These are phyloP conservation scores for Beta corolliflora DNA, from an alignment of 179 eudicot species.

Conservation along the genomic window DNA sequence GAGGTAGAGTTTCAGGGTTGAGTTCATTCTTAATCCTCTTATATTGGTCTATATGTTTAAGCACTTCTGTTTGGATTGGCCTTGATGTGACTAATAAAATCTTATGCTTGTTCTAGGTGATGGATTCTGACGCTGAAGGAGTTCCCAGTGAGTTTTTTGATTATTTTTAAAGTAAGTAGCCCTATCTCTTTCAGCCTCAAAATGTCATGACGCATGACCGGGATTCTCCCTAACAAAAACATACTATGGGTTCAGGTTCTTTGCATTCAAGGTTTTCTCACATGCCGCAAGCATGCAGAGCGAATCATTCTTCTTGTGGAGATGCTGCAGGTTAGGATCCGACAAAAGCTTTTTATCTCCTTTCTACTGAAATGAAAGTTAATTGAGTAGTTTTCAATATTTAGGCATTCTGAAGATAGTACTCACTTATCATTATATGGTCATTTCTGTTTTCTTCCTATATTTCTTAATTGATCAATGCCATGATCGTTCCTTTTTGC, in stretches of 20 bases:
- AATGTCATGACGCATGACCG: constrained; percentile 4
- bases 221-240: constrained; percentile 6
- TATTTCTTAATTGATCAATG: background rate
- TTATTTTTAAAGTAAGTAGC: constrained; percentile 73
- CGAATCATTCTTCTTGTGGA: constrained; percentile 98
- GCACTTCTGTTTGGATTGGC: background rate
- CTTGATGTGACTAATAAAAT: constrained; percentile 11
- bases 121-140: constrained; percentile 99
- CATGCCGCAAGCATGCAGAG: constrained; percentile 98
- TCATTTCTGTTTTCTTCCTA: background rate
- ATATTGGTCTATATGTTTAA: background rate
- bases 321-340: constrained; percentile 81
- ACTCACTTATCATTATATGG: background rate
- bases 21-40: background rate
- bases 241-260: constrained; percentile 66
- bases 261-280: constrained; percentile 97
- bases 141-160: constrained; percentile 96
- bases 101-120: constrained; percentile 60
- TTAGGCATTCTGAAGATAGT: no score
- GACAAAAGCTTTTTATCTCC: background rate
- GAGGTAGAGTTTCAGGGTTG: constrained; percentile 55
- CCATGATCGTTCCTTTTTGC: background rate
- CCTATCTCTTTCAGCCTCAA: constrained; percentile 9
- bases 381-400: background rate
- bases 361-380: background rate